Conservation (phyloP, 805 yeast genomes). For the Pichia nakasei region DNA sequence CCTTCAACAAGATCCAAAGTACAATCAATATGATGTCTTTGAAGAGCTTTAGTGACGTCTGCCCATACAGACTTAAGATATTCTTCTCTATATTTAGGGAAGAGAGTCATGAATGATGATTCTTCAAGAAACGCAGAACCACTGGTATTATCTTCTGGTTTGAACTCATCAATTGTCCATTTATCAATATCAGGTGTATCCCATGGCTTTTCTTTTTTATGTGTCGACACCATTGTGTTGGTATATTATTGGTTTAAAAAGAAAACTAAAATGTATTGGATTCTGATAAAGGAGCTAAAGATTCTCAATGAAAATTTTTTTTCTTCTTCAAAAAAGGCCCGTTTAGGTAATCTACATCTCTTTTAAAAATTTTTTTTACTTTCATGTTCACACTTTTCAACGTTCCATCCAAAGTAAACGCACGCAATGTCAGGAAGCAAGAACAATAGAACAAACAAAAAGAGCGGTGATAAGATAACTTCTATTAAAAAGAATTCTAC, state of each 20-base stretch:
- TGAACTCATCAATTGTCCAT: slow-evolving; percentile 85
- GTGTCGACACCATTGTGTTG: slow-evolving; percentile 72
- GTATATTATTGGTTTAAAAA: no score
- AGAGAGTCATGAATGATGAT: slow-evolving; percentile 86
- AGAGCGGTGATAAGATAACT: background rate
- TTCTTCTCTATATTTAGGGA: slow-evolving; percentile 93
- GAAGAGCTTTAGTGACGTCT: slow-evolving; percentile 77
- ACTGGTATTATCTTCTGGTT: slow-evolving; percentile 77
- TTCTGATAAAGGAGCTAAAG: no score
- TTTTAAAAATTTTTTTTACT: no score
- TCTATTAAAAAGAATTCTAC: slow-evolving; percentile 1
- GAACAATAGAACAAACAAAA: background rate
- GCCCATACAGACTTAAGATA: slow-evolving; percentile 88
- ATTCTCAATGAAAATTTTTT: no score
- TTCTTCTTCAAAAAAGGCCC: no score
- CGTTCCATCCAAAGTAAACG: no score
- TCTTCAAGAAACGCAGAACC: slow-evolving; percentile 93
- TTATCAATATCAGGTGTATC: slow-evolving; percentile 92
- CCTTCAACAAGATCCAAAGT: slow-evolving; percentile 89
- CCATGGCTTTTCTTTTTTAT: slow-evolving; percentile 96
- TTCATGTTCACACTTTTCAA: no score
- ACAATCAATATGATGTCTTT: slow-evolving; percentile 69
- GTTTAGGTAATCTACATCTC: no score
- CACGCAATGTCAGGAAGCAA: no score
- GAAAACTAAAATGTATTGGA: no score